These are phyloP conservation scores for Parietichytrium sp. DNA, from an alignment of 108 stramenopile species.

Conservation along the genomic window DNA sequence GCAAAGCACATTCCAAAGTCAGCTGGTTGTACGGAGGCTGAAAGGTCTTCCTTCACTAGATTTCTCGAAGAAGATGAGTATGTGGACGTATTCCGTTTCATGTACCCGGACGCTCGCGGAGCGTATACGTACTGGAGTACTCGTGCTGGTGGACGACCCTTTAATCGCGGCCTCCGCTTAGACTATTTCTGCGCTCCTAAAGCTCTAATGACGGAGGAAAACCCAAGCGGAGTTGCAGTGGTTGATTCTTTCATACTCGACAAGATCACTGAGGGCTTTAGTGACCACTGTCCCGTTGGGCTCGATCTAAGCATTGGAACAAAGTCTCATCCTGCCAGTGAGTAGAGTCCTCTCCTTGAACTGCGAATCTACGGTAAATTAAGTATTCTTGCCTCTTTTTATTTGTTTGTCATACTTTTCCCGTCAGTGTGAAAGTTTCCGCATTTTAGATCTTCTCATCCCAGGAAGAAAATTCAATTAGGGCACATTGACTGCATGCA, in stretches of 20 bases:
- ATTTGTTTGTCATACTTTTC: too few relatives aligned
- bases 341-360: too few relatives aligned
- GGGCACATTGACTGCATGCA: too few relatives aligned
- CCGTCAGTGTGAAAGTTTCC: too few relatives aligned
- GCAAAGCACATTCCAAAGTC: conserved; percentile 25
- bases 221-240: neutral
- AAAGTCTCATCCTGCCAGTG: too few relatives aligned
- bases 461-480: too few relatives aligned
- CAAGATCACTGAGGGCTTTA: neutral
- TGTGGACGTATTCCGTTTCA: neutral
- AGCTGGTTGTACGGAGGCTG: neutral
- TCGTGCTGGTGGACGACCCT: neutral
- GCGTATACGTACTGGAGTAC: conserved; percentile 5
- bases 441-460: too few relatives aligned
- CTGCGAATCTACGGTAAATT: too few relatives aligned
- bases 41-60: neutral
- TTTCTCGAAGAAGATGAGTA: conserved; percentile 9
- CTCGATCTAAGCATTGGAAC: too few relatives aligned
- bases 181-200: conserved; percentile 18
- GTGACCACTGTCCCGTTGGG: conserved; percentile 33
- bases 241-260: neutral
- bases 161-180: conserved; percentile 16
- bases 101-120: neutral
- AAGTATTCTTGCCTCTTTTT: too few relatives aligned
- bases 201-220: neutral